Base-by-base conservation (phyloP, 495 filamentous ascomycete species). In the Lichenothelia convexa region DNA sequence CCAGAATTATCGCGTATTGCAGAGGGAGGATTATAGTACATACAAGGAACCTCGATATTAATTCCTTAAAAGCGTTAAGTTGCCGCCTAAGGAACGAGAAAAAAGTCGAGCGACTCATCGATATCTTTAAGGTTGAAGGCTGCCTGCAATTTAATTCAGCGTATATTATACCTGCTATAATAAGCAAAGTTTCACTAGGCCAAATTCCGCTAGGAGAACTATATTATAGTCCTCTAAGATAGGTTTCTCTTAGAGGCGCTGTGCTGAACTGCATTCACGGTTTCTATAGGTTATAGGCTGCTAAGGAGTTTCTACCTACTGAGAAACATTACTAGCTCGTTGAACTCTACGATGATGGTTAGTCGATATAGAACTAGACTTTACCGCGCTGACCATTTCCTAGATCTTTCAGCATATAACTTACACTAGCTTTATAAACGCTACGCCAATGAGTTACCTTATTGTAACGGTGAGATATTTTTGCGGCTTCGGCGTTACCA, bases 401-500 rank as follows among this genome's bases (percentile, higher is more conserved):
- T 4, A 6, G 33, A 19, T 13, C 33, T 12, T 35, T 20, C 8
- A 1, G 33, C 13, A 19, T 6, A 20, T 1, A 7, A 13, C 17
- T 1, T 1, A 35, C 16, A 3, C 16, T 15, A 35, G 11, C 35
- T 38, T 35, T 13, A 9, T 6, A 22, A 29, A 18, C 21, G 30
- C n/a, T 38, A 35, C 22, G 5, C 7, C 7, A 38, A 38, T 18
- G 35, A 29, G 18, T 13, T 18, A 30, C n/a, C 11, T 7, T 31
- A 4, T 13, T 38, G 18, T 5, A 24, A 38, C 22, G 35, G 35
- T 12, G 22, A 38, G 11, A 17, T 38, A 9, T 38, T 38, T 30
- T 18, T 18, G 21, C 27, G 30, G 20, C 20, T 38, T 15, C 20
- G 35, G 5, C 5, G 13, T 5, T 30, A 38, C 24, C 22, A 38